Conservation (phyloP, 2,329 filamentous ascomycete species). For the Trematosphaeria pertusa region DNA sequence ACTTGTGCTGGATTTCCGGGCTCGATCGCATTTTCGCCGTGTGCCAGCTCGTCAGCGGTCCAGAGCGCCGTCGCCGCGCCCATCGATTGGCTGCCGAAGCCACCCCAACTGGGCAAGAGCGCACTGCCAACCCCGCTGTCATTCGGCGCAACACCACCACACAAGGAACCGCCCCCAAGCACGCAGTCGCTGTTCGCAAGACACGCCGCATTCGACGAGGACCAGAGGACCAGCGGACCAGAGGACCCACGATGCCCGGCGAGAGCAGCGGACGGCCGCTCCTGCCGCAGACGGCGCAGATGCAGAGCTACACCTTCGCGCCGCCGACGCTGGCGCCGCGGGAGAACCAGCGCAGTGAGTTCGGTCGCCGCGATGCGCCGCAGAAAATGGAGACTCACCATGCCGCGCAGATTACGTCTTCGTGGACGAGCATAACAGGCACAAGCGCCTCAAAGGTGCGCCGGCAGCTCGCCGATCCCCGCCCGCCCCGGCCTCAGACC, state of each 20-base stretch:
- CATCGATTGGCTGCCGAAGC: slow-evolving; percentile 36
- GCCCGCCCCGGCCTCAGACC: slow-evolving; percentile 4
- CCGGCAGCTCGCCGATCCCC: slow-evolving; percentile 5
- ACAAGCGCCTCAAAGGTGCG: slow-evolving; percentile 92
- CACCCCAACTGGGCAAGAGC: slow-evolving; percentile 34
- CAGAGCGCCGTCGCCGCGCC: slow-evolving; percentile 24
- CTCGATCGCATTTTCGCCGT: slow-evolving; percentile 15
- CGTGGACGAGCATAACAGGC: slow-evolving; percentile 97
- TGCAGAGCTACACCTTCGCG: slow-evolving; percentile 80
- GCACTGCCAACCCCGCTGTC: slow-evolving; percentile 43
- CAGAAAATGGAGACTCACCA: slow-evolving; percentile 22
- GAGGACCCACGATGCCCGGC: slow-evolving; percentile 61
- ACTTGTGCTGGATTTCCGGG: slow-evolving; percentile 16
- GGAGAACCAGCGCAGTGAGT: slow-evolving; percentile 85
- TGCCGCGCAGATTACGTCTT: slow-evolving; percentile 86
- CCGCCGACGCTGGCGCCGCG: slow-evolving; percentile 69
- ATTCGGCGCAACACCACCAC: slow-evolving; percentile 10
- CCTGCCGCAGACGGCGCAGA: slow-evolving; percentile 70
- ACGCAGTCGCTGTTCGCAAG: slow-evolving; percentile 13
- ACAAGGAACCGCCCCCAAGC: slow-evolving; percentile 23
- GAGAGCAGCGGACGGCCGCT: slow-evolving; percentile 68
- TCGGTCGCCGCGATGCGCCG: slow-evolving; percentile 7
- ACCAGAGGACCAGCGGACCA: slow-evolving; percentile 5
- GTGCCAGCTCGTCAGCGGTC: slow-evolving; percentile 23
- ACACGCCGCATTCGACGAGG: background rate